Conservation (phyloP, 495 filamentous ascomycete genomes). For the Talaromyces trachyspermus region DNA sequence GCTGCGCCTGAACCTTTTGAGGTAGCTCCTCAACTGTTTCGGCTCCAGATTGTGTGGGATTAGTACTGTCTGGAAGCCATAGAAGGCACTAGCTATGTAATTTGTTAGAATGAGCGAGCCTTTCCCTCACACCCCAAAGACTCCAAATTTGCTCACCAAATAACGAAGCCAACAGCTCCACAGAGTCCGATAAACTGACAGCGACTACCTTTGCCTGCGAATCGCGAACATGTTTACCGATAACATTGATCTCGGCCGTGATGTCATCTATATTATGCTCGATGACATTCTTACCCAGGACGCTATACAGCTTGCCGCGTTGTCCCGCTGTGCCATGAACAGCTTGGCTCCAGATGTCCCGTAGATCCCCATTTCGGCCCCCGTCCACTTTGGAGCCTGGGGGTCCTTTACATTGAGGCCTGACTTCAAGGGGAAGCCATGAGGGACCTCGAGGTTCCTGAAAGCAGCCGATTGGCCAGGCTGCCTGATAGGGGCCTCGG, state of each 20-base stretch:
- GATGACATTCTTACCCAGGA: constrained; percentile 63
- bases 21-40: constrained; percentile 56
- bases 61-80: constrained; percentile 69
- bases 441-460: constrained; percentile 71
- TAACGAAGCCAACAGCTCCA: constrained; percentile 71
- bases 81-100: constrained; percentile 66
- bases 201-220: constrained; percentile 72
- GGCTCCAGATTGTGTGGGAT: constrained; percentile 72
- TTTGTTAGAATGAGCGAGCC: constrained; percentile 12
- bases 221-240: constrained; percentile 65
- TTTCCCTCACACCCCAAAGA: neutral
- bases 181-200: constrained; percentile 86
- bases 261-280: constrained; percentile 66
- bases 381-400: constrained; percentile 71
- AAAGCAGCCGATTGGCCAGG: constrained; percentile 77
- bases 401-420: constrained; percentile 83
- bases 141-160: constrained; percentile 59
- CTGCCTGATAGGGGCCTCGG: constrained; percentile 69
- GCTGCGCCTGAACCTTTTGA: constrained; percentile 68
- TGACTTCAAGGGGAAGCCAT: constrained; percentile 71
- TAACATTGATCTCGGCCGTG: constrained; percentile 78
- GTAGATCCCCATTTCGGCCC: constrained; percentile 82
- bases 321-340: constrained; percentile 55
- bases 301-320: constrained; percentile 70
- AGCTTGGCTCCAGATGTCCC: constrained; percentile 84